Evolutionary conservation across 345 rosid species (phyloP).

Genomic region (Odontarrhena argentea): DNA sequence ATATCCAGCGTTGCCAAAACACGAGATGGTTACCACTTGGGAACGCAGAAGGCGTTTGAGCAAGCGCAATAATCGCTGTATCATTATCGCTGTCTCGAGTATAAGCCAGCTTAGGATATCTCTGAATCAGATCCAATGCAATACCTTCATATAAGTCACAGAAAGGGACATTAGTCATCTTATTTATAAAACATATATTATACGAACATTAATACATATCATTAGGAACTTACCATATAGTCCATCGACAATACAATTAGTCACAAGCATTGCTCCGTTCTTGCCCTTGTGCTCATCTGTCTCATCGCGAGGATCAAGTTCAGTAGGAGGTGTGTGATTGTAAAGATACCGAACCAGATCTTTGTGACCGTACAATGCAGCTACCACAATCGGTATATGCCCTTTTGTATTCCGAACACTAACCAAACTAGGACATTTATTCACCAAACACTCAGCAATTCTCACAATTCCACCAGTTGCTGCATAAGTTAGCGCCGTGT

Average conservation of each 20-base stretch:
- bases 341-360: slow-evolving; percentile 63
- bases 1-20: slow-evolving; percentile 61
- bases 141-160: slow-evolving; percentile 43
- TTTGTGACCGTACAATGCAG: slow-evolving; percentile 67
- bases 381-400: slow-evolving; percentile 65
- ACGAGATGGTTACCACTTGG: slow-evolving; percentile 58
- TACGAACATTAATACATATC: not conserved
- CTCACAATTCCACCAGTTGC: slow-evolving; percentile 66
- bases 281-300: slow-evolving; percentile 39
- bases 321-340: slow-evolving; percentile 45
- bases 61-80: slow-evolving; percentile 60
- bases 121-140: slow-evolving; percentile 64
- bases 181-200: not conserved
- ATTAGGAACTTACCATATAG: slow-evolving; percentile 51
- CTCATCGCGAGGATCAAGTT: slow-evolving; percentile 52
- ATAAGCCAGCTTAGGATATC: slow-evolving; percentile 49
- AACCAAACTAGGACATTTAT: slow-evolving; percentile 46
- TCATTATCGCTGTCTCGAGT: slow-evolving; percentile 59
- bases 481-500: slow-evolving; percentile 70
- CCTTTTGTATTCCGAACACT: slow-evolving; percentile 44
- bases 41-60: slow-evolving; percentile 67
- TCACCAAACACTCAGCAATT: slow-evolving; percentile 60
- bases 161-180: slow-evolving; percentile 1
- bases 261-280: slow-evolving; percentile 64
- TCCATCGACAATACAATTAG: slow-evolving; percentile 65